Evolutionary conservation across 2,329 filamentous ascomycete species (phyloP), one percentile per base, ranked within the genome.

Genomic region (Madurella fahalii): DNA sequence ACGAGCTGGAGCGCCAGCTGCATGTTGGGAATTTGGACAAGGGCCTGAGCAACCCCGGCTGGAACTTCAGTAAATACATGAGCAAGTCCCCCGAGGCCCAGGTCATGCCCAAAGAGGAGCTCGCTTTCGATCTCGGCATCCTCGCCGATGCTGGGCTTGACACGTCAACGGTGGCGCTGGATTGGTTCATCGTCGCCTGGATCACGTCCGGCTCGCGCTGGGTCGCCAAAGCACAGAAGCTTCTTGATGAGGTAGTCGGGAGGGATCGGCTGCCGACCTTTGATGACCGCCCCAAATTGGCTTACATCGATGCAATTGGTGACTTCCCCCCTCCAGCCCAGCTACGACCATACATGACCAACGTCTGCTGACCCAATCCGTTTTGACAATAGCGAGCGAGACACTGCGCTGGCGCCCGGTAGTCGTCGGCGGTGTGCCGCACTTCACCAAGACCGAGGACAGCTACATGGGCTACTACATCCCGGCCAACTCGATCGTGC

Each of bases 341-440:
- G 7, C 25, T 7, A 25, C 7, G 4, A 7, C 7, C 25, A 4
- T 25, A 25, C 25, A 7, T 25, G 7, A 7, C 25, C 25, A 7
- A 25, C 25, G 25, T 7, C 25, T 25, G 25, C 25, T 25, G 7
- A 25, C 25, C 25, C 25, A 25, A 25, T 25, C 25, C 25, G 25
- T 25, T 7, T 25, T 25, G 25, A 43, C 15, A 17, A 20, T 16
- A 50, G 56, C 74, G 49, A 71, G 73, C 43, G 77, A 80, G 60
- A 60, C 67, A 1, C 58, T 77, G 18, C 70, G 76, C 4, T 79
- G 77, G 75, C 69, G 74, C 9, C 74, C 75, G 0, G 67, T 72
- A 0, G 63, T 64, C 0, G 64, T 68, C 1, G 65, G 67, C 5
- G 69, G 69, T 8, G 67, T 74, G 1, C 74, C 76, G 0, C 71